Base-by-base conservation (phyloP, 2,329 filamentous ascomycete species). In the Beauveria brongniartii region DNA sequence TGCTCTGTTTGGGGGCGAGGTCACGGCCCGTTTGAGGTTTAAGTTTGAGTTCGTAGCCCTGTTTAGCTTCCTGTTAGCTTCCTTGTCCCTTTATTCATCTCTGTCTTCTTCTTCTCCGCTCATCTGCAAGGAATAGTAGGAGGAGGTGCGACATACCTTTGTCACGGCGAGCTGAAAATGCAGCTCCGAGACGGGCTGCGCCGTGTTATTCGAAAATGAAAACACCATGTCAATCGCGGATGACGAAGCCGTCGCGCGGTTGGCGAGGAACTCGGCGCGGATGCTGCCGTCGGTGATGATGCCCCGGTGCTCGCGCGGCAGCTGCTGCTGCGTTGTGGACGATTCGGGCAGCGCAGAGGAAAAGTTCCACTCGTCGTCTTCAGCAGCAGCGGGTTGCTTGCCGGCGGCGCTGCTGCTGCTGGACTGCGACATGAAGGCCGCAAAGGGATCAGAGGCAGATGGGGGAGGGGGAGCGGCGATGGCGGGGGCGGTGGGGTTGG, bases 311-410 rank as follows among this genome's bases (percentile, higher is more conserved):
- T 84, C 81, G 57, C 75, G 80, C 1, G 87, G 85, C 10, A 47
- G 40, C 84, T 80, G 63, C 74, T 50, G 47, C 84, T 80, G 63
- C 74, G 68, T 20, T 78, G 69, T 3, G 57, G 77, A 69, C 63
- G 84, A 79, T 2, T 79, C 74, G 30, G 93, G 93, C 16, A 97
- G 80, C 0, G 93, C 88, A 0, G 93, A 97, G 3, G 90, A 86
- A 72, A 97, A 97, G 26, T 86, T 89, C 92, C 93, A 97, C 69
- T 97, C 93, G 65, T 97, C 93, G 55, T 97, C 93, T 51, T 90
- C 85, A 55, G 77, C 78, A 8, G 76, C 59, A 2, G 69, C 64
- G 9, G 70, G 66, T 4, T 68, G 53, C 10, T 67, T 63, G 9
- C 67, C 63, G 1, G 69, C 44, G 1, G 22, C 18, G 26, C n/a